Evolutionary conservation across 495 filamentous ascomycete species (phyloP).

Genomic region (Xylaria venustula): DNA sequence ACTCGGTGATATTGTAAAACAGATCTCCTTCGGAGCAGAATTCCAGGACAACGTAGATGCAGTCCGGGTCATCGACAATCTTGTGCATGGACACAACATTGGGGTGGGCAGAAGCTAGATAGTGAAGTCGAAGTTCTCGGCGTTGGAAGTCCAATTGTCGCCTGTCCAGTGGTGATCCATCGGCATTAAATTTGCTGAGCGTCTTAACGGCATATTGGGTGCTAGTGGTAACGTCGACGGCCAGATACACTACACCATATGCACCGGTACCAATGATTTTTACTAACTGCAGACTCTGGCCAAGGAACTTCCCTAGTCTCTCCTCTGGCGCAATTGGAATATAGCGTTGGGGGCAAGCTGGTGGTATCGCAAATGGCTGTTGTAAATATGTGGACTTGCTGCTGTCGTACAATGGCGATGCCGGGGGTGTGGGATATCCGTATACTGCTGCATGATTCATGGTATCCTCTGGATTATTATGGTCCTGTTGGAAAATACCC

Average conservation of each 20-base stretch:
- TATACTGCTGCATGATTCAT: slow-evolving; percentile 56
- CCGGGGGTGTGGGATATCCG: slow-evolving; percentile 54
- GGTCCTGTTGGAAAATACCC: slow-evolving; percentile 26
- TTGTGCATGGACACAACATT: slow-evolving; percentile 93
- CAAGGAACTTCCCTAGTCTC: slow-evolving; percentile 80
- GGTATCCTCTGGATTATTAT: slow-evolving; percentile 32
- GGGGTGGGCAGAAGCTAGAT: slow-evolving; percentile 80
- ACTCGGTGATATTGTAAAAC: slow-evolving; percentile 95
- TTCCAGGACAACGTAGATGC: slow-evolving; percentile 95
- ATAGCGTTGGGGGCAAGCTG: slow-evolving; percentile 34
- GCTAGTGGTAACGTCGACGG: slow-evolving; percentile 80
- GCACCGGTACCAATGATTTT: slow-evolving; percentile 88
- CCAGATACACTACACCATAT: slow-evolving; percentile 95
- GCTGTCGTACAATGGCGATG: slow-evolving; percentile 48
- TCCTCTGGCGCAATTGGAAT: slow-evolving; percentile 66
- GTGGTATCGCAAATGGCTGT: slow-evolving; percentile 33
- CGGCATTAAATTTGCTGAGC: slow-evolving; percentile 74
- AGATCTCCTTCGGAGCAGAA: slow-evolving; percentile 97
- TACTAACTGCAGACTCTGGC: slow-evolving; percentile 77
- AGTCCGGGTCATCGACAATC: slow-evolving; percentile 90
- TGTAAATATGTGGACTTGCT: slow-evolving; percentile 38
- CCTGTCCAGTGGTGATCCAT: slow-evolving; percentile 73
- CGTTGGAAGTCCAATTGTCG: slow-evolving; percentile 89
- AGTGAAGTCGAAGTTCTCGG: slow-evolving; percentile 88
- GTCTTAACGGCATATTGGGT: slow-evolving; percentile 93